A percentile compares a stretch with the other conserved stretches of the same genome.
These are phyloP conservation scores for Pontederia paniculata DNA, from an alignment of 176 grass and related monocot genomes.

Conservation along the genomic window DNA sequence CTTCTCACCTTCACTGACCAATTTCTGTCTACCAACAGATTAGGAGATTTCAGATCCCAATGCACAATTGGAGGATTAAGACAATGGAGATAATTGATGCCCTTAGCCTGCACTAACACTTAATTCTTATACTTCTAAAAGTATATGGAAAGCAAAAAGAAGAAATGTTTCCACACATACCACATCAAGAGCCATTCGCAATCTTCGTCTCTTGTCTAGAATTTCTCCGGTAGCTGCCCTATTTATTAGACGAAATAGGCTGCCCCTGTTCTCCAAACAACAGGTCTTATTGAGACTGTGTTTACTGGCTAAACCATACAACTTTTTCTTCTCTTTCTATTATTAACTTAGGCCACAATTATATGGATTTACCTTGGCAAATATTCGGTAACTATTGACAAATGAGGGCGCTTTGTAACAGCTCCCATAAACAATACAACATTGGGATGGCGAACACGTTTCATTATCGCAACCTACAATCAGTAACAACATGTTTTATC, in stretches of 20 bases:
- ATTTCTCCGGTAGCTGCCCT: conserved; percentile 59
- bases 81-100: conserved; percentile 94
- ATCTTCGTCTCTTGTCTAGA: conserved; percentile 54
- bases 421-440: conserved; percentile 94
- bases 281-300: neutral
- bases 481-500: neutral
- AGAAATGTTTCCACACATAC: conserved; percentile 28
- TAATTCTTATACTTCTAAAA: neutral
- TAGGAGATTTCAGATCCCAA: conserved; percentile 95
- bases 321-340: neutral
- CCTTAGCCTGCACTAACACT: conserved; percentile 56
- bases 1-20: conserved; percentile 83
- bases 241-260: conserved; percentile 69
- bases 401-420: conserved; percentile 60
- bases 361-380: conserved; percentile 46
- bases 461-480: conserved; percentile 88
- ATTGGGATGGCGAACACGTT: conserved; percentile 79
- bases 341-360: neutral
- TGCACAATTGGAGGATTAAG: conserved; percentile 95
- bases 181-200: conserved; percentile 88
- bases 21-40: conserved; percentile 91
- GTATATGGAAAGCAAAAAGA: neutral
- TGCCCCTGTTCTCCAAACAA: conserved; percentile 48
- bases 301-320: neutral
- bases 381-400: conserved; percentile 94